These are phyloP conservation scores for Trametes cubensis DNA, from an alignment of 768 basidiomycete genomes.

Conservation along the genomic window DNA sequence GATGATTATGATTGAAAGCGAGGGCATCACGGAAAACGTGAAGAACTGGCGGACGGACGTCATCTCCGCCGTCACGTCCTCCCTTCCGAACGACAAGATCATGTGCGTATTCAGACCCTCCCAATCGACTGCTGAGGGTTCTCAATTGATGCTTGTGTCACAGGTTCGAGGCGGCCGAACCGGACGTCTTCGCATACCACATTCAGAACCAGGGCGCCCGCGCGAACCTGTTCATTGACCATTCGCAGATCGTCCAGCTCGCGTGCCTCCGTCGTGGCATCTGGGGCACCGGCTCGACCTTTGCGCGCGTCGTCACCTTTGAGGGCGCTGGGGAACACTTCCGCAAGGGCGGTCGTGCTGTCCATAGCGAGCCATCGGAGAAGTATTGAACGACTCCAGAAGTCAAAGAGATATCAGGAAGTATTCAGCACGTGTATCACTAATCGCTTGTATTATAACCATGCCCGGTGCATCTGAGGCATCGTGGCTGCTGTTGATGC, in stretches of 20 bases:
- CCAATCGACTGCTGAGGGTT: neutral
- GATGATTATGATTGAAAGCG: slow-evolving; percentile 52
- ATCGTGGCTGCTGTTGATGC: too few relatives aligned
- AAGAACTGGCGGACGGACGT: slow-evolving; percentile 45
- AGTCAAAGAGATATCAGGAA: neutral
- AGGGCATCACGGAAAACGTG: slow-evolving; percentile 52
- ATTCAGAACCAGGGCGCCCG: slow-evolving; percentile 47
- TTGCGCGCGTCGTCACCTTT: slow-evolving; percentile 48
- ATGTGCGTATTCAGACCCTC: slow-evolving; percentile 34
- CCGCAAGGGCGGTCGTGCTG: slow-evolving; percentile 19
- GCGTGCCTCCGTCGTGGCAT: slow-evolving; percentile 48
- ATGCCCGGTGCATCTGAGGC: too few relatives aligned
- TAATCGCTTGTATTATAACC: neutral
- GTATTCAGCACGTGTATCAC: neutral
- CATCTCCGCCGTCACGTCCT: slow-evolving; percentile 44
- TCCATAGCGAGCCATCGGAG: slow-evolving; percentile 19
- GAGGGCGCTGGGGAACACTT: slow-evolving; percentile 26
- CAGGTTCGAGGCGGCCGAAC: slow-evolving; percentile 49
- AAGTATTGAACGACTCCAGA: slow-evolving; percentile 3
- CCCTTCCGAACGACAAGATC: slow-evolving; percentile 44
- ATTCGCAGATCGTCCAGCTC: slow-evolving; percentile 48
- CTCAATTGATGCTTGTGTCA: neutral
- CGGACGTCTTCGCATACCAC: slow-evolving; percentile 47
- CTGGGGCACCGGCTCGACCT: slow-evolving; percentile 48
- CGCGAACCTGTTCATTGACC: slow-evolving; percentile 48